phyloP scores from a whole-genome alignment of 2,329 filamentous ascomycete species.

The Colletotrichum chrysophilum region DNA sequence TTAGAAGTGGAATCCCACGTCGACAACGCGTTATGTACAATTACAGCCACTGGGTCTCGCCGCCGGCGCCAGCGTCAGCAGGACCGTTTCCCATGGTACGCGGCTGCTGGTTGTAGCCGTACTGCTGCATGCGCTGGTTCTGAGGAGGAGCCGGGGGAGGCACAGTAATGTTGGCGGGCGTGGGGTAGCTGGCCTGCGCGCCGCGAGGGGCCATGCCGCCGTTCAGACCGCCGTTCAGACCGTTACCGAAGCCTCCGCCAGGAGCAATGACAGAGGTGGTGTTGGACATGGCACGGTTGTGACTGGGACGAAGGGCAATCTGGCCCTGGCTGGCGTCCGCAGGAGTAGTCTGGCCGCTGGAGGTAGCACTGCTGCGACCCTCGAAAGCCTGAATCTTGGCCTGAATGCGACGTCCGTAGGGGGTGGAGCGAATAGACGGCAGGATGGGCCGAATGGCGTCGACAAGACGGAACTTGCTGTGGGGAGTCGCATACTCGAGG shows the following conservation, averaged over 20 bases:
- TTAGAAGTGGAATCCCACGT: background rate
- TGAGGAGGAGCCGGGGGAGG: slow-evolving; percentile 27
- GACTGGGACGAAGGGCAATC: slow-evolving; percentile 51
- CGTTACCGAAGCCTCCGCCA: slow-evolving; percentile 29
- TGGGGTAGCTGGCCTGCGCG: slow-evolving; percentile 38
- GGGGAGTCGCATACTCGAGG: slow-evolving; percentile 79
- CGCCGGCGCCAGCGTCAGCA: slow-evolving; percentile 26
- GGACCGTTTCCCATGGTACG: slow-evolving; percentile 5
- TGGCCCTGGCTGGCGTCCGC: slow-evolving; percentile 60
- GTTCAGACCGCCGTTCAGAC: slow-evolving; percentile 30
- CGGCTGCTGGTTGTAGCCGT: slow-evolving; percentile 7
- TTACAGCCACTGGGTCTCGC: slow-evolving; percentile 46
- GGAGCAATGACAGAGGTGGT: slow-evolving; percentile 39
- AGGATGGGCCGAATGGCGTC: slow-evolving; percentile 87
- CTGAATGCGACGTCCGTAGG: slow-evolving; percentile 92
- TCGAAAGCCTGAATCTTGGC: slow-evolving; percentile 79
- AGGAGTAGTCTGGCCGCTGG: slow-evolving; percentile 56
- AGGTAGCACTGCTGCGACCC: slow-evolving; percentile 45
- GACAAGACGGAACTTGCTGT: slow-evolving; percentile 76
- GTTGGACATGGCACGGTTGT: slow-evolving; percentile 48
- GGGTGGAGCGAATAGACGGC: slow-evolving; percentile 84
- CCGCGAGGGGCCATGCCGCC: slow-evolving; percentile 34
- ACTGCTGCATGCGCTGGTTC: slow-evolving; percentile 9
- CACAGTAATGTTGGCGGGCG: slow-evolving; percentile 34
- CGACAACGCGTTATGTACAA: slow-evolving; percentile 15